These are phyloP conservation scores for Penicillium sp. DNA, from an alignment of 2,329 filamentous ascomycete species.

Conservation along the genomic window DNA sequence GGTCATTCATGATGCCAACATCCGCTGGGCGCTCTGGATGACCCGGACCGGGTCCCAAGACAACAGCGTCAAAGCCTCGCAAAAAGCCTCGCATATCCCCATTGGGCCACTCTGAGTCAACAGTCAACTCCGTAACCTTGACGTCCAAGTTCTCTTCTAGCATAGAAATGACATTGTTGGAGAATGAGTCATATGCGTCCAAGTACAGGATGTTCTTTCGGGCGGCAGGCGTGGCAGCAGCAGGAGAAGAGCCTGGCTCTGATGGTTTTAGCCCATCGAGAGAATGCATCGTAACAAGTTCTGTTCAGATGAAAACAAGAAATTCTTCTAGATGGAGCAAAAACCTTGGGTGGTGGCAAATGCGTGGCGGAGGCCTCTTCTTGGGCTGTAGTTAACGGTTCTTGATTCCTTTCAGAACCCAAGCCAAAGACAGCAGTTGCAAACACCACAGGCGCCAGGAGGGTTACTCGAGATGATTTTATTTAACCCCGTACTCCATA, in stretches of 20 bases:
- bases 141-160: conserved; percentile 66
- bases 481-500: neutral
- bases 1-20: conserved; percentile 71
- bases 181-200: conserved; percentile 95
- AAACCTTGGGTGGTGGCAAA: neutral
- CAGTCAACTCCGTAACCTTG: conserved; percentile 66
- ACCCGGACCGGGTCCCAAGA: conserved; percentile 88
- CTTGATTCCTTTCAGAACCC: neutral
- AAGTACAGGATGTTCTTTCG: conserved; percentile 67
- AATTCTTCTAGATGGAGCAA: neutral
- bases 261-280: neutral
- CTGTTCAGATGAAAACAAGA: neutral
- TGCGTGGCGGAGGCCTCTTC: neutral
- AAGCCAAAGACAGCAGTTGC: neutral
- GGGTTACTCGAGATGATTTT: neutral
- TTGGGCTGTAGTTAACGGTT: neutral
- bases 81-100: conserved; percentile 47
- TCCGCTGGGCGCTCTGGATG: conserved; percentile 69
- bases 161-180: conserved; percentile 86
- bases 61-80: conserved; percentile 71
- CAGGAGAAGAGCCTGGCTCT: neutral
- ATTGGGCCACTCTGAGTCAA: conserved; percentile 53
- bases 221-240: neutral
- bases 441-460: neutral
- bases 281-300: neutral